Evolutionary conservation across 2,329 filamentous ascomycete species (phyloP).

Genomic region (Cladosporium halotolerans): DNA sequence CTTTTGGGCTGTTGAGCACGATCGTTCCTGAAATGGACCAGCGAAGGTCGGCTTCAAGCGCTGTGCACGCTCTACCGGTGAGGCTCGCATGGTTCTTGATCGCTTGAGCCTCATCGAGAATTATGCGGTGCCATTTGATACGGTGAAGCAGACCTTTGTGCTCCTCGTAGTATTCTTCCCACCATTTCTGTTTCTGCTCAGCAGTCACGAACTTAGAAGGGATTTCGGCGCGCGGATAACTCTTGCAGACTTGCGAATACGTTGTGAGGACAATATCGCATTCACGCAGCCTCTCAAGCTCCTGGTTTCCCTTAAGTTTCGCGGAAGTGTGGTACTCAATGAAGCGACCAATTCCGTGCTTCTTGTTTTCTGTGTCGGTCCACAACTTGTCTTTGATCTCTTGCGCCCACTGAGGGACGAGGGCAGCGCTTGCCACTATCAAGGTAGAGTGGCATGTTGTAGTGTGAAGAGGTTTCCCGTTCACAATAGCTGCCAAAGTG

Average conservation of each 20-base stretch:
- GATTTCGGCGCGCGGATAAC: constrained; percentile 37
- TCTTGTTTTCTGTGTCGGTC: constrained; percentile 13
- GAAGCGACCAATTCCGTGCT: constrained; percentile 18
- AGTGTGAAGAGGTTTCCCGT: constrained; percentile 25
- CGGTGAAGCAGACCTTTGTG: constrained; percentile 34
- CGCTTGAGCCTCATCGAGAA: constrained; percentile 76
- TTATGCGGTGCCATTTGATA: constrained; percentile 65
- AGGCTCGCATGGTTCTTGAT: constrained; percentile 70
- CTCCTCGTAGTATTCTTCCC: constrained; percentile 26
- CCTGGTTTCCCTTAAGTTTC: neutral
- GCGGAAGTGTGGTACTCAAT: neutral
- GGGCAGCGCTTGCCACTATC: constrained; percentile 35
- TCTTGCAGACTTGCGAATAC: constrained; percentile 36
- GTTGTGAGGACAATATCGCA: constrained; percentile 35
- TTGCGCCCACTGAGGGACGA: constrained; percentile 36
- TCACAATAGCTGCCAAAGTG: constrained; percentile 42
- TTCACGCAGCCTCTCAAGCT: constrained; percentile 11
- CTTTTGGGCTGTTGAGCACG: constrained; percentile 62
- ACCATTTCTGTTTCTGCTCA: constrained; percentile 36
- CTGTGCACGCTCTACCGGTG: constrained; percentile 60
- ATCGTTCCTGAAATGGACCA: constrained; percentile 70
- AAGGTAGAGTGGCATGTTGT: constrained; percentile 32
- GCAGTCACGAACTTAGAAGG: constrained; percentile 34
- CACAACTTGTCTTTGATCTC: constrained; percentile 25
- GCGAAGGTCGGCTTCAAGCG: constrained; percentile 61